Conservation (phyloP, 371 early-diverging fungal genomes). For the Syncephalastrum contaminatum region DNA sequence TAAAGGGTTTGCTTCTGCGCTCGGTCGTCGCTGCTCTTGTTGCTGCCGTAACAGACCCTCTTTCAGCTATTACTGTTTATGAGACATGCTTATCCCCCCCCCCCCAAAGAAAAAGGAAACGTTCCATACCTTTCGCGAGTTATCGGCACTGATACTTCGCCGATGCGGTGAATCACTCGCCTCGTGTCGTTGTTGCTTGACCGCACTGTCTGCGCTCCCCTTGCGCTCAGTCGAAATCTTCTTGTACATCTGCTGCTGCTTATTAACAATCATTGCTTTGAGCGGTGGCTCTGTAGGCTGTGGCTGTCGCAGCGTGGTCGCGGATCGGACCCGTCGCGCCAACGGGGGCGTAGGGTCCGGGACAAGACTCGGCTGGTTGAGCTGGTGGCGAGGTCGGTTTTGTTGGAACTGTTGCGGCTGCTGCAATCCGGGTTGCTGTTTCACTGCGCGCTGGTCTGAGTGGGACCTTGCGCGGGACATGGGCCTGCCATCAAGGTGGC, state of each 20-base stretch:
- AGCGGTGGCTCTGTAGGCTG: constrained; percentile 30
- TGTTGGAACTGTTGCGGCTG: not conserved
- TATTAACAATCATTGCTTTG: constrained; percentile 31
- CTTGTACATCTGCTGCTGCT: constrained; percentile 27
- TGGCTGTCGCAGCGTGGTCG: constrained; percentile 32
- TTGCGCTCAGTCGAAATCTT: constrained; percentile 9
- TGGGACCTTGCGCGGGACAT: constrained; percentile 42
- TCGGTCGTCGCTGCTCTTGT: too few relatives aligned
- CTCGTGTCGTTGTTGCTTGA: not conserved
- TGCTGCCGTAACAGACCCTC: too few relatives aligned
- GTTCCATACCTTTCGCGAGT: constrained; percentile 11
- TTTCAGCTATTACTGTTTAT: too few relatives aligned
- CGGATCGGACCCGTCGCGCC: constrained; percentile 42
- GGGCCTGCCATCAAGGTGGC: constrained; percentile 12
- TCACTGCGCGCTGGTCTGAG: constrained; percentile 30
- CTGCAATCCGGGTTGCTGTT: not conserved
- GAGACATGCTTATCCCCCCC: too few relatives aligned
- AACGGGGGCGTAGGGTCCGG: constrained; percentile 20
- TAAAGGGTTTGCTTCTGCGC: too few relatives aligned
- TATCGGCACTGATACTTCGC: constrained; percentile 44
- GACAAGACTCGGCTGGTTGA: too few relatives aligned
- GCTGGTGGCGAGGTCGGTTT: not conserved
- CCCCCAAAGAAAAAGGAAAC: not conserved
- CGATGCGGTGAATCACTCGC: constrained; percentile 24
- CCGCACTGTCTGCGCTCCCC: not conserved